These are phyloP conservation scores for Apiotrichum akiyoshidainum DNA, from an alignment of 1,284 basidiomycete genomes.

Conservation along the genomic window DNA sequence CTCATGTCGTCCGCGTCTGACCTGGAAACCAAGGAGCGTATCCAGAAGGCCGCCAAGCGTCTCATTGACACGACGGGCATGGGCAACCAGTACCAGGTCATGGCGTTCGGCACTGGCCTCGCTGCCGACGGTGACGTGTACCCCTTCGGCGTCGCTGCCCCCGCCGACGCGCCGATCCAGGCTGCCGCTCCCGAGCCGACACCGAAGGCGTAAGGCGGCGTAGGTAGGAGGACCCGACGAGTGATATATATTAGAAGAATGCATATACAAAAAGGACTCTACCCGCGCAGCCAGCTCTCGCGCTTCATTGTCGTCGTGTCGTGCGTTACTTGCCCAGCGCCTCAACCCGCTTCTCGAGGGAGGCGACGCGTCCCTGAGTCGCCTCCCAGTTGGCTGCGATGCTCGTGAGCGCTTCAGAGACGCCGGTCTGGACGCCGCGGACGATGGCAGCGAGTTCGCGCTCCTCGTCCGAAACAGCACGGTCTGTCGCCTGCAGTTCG, in stretches of 20 bases:
- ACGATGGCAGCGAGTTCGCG: constrained; percentile 69
- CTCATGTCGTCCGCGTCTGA: constrained; percentile 57
- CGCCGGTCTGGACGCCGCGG: constrained; percentile 66
- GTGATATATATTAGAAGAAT: constrained; percentile 5
- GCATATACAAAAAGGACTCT: neutral
- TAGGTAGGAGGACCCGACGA: too few species aligned
- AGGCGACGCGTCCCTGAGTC: constrained; percentile 58
- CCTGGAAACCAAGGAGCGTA: constrained; percentile 52
- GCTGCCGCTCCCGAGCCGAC: too few species aligned
- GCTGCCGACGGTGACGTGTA: constrained; percentile 41
- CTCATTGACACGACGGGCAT: constrained; percentile 57
- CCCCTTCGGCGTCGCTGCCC: constrained; percentile 36
- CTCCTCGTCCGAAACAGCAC: constrained; percentile 61
- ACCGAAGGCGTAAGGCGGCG: neutral
- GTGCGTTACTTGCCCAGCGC: constrained; percentile 19
- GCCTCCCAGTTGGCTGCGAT: constrained; percentile 67
- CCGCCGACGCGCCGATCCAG: too few species aligned
- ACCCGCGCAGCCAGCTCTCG: too few species aligned
- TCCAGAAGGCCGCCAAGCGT: constrained; percentile 54
- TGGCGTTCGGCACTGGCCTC: constrained; percentile 50
- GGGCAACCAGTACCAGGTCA: constrained; percentile 59
- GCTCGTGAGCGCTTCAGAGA: constrained; percentile 65
- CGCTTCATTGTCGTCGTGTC: too few species aligned
- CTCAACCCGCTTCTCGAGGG: constrained; percentile 54
- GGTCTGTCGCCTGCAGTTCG: constrained; percentile 69